Conservation (phyloP, 352 stramenopile species). For the Paralagenidium karlingii region DNA sequence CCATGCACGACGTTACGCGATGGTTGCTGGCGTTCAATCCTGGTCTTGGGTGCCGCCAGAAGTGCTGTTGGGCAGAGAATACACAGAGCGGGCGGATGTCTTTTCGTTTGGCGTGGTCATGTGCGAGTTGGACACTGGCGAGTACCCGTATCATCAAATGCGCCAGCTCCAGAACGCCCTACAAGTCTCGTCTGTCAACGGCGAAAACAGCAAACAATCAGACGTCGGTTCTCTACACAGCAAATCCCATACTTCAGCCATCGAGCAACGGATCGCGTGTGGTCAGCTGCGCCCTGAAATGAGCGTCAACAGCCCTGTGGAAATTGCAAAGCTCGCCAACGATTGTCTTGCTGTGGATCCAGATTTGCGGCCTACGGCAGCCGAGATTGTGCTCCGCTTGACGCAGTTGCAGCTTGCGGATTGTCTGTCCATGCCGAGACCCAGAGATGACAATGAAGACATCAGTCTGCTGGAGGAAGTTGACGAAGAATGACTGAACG, state of each 20-base stretch:
- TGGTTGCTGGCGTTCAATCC: no score
- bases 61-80: conserved; percentile 18
- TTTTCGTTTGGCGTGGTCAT: conserved; percentile 15
- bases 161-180: no score
- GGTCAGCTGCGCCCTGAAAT: conserved; percentile 26
- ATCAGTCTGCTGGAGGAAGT: no score
- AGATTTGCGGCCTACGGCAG: conserved; percentile 49
- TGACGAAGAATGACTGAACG: no score
- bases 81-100: conserved; percentile 25
- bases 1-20: no score
- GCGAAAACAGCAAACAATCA: conserved; percentile 22
- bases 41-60: conserved; percentile 7
- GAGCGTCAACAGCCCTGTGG: conserved; percentile 38
- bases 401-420: no score
- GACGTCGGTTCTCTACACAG: no score
- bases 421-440: no score
- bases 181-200: conserved; percentile 6
- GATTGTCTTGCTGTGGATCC: conserved; percentile 61
- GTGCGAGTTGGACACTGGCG: conserved; percentile 25
- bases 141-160: conserved; percentile 23
- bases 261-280: conserved; percentile 14
- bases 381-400: conserved; percentile 58
- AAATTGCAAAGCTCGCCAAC: conserved; percentile 37
- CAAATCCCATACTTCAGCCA: no score
- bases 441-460: no score